These are phyloP conservation scores for Lasiodiplodia sp. DNA, from an alignment of 2,329 filamentous ascomycete genomes.

Conservation along the genomic window DNA sequence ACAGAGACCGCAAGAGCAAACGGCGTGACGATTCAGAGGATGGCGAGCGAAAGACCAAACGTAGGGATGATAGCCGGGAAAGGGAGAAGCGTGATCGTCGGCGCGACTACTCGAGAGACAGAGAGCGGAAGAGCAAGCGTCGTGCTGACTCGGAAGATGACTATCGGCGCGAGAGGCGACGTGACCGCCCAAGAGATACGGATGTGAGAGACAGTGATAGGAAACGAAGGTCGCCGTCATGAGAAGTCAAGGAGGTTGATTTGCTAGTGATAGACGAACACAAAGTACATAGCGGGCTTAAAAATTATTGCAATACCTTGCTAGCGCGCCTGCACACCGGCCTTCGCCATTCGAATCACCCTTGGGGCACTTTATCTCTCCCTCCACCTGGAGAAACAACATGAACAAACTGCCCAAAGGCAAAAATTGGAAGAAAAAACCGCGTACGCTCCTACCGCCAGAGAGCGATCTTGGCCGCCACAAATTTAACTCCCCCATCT, in stretches of 20 bases:
- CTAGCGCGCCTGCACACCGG: too few relatives aligned
- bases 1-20: background rate
- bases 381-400: too few relatives aligned
- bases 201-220: constrained; percentile 8
- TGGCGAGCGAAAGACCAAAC: background rate
- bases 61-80: background rate
- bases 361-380: too few relatives aligned
- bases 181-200: background rate
- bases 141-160: constrained; percentile 2
- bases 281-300: background rate
- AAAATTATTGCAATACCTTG: background rate
- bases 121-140: constrained; percentile 1
- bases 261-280: background rate
- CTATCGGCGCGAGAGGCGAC: background rate
- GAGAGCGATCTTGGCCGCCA: too few relatives aligned
- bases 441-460: too few relatives aligned
- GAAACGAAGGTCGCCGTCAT: constrained; percentile 9
- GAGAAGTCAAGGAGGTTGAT: background rate
- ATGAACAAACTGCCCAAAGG: too few relatives aligned
- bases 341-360: too few relatives aligned
- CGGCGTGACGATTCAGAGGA: constrained; percentile 2
- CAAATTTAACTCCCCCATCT: too few relatives aligned
- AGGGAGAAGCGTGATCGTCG: background rate
- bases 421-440: too few relatives aligned
- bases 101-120: constrained; percentile 9